These are phyloP conservation scores for Crotalaria pallida DNA, from an alignment of 306 rosid species.

Conservation along the genomic window DNA sequence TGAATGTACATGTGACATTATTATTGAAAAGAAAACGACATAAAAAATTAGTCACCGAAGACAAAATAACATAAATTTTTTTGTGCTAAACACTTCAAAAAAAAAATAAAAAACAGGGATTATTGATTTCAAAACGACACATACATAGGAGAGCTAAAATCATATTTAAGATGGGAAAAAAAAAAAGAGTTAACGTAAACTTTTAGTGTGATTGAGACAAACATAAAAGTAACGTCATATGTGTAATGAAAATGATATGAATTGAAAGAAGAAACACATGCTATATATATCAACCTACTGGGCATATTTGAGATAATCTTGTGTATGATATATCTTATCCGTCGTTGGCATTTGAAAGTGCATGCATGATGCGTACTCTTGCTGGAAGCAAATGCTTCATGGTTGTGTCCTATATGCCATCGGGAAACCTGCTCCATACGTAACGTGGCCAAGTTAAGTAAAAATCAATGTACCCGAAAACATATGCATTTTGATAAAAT, in stretches of 20 bases:
- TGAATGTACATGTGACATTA: too few species aligned
- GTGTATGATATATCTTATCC: not conserved
- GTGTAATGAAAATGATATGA: not conserved
- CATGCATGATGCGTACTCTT: not conserved
- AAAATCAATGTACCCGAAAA: not conserved
- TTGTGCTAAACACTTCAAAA: too few species aligned
- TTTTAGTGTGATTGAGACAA: not conserved
- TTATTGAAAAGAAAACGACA: too few species aligned
- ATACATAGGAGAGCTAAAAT: too few species aligned
- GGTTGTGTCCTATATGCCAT: not conserved
- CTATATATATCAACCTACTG: not conserved
- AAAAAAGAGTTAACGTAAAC: not conserved
- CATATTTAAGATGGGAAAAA: too few species aligned
- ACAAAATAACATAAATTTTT: too few species aligned
- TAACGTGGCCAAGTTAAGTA: not conserved
- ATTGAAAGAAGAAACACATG: not conserved
- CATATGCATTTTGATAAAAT: not conserved
- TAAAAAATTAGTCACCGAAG: too few species aligned
- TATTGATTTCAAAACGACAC: too few species aligned
- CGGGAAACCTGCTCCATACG: not conserved
- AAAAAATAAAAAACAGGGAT: too few species aligned
- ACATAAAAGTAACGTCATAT: not conserved
- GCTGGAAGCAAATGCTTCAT: not conserved
- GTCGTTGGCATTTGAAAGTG: constrained; percentile 22
- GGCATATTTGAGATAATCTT: not conserved